A percentile compares a stretch with the other conserved stretches of the same genome.
Evolutionary conservation across 768 basidiomycete genomes (phyloP).

Genomic region (Psilocybe cyanescens): DNA sequence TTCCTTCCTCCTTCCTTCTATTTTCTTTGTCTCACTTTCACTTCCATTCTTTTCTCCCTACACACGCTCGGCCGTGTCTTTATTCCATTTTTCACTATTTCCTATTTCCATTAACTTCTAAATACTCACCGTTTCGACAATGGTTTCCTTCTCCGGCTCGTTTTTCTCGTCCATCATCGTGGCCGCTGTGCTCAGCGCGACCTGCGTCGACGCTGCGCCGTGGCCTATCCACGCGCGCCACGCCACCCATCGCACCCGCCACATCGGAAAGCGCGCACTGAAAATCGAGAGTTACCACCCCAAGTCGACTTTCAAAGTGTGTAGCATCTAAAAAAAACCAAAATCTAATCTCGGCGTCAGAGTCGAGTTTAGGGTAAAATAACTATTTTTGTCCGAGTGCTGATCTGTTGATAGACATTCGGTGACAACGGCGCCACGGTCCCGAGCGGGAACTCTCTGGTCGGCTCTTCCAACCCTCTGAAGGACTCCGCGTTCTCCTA

Average conservation of each 20-base stretch:
- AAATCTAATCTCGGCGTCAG: no score
- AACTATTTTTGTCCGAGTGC: neutral
- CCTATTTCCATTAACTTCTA: neutral
- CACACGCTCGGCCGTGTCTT: slow-evolving; percentile 18
- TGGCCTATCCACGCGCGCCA: slow-evolving; percentile 33
- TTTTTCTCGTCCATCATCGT: slow-evolving; percentile 28
- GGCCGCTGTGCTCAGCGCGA: slow-evolving; percentile 25
- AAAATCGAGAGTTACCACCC: slow-evolving; percentile 25
- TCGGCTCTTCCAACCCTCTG: slow-evolving; percentile 7
- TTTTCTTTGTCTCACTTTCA: neutral
- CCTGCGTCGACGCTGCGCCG: slow-evolving; percentile 30
- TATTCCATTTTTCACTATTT: slow-evolving; percentile 16
- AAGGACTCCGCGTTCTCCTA: slow-evolving; percentile 20
- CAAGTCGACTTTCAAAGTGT: slow-evolving; percentile 24
- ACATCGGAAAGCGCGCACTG: slow-evolving; percentile 28
- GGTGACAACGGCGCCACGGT: neutral
- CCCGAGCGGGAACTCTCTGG: slow-evolving; percentile 1
- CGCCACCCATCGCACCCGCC: slow-evolving; percentile 32
- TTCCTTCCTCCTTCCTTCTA: slow-evolving; percentile 8
- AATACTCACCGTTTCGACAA: slow-evolving; percentile 27
- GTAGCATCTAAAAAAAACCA: neutral
- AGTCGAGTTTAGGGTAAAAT: no score
- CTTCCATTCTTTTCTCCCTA: slow-evolving; percentile 11
- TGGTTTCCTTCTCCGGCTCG: slow-evolving; percentile 29
- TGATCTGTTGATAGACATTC: slow-evolving; percentile 11